These are phyloP conservation scores for Fistulinella prunicolor DNA, from an alignment of 768 basidiomycete species.

Conservation along the genomic window DNA sequence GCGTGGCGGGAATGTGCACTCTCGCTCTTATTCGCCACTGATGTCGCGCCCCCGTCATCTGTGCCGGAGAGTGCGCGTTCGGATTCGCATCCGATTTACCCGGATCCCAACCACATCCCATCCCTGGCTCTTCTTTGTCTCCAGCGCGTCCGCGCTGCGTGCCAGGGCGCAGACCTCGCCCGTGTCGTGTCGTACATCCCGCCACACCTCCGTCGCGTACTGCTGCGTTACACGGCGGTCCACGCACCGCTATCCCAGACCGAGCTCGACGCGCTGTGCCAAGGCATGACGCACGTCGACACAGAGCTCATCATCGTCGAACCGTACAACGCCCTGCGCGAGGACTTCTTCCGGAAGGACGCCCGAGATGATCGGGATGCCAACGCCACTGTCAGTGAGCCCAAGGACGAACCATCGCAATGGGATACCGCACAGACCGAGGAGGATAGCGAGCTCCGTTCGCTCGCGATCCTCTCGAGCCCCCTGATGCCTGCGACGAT, in stretches of 20 bases:
- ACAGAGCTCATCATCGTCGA: conserved; percentile 68
- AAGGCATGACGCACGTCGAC: conserved; percentile 49
- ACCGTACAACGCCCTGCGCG: conserved; percentile 43
- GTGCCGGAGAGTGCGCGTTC: background rate
- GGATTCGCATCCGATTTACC: conserved; percentile 13
- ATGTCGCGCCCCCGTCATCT: background rate
- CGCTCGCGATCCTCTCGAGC: conserved; percentile 51
- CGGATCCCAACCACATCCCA: conserved; percentile 36
- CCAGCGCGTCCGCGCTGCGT: conserved; percentile 41
- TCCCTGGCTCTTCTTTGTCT: conserved; percentile 59
- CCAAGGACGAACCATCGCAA: too few species aligned
- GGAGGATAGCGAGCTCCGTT: conserved; percentile 32
- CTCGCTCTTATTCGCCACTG: conserved; percentile 42
- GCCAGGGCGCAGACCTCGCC: conserved; percentile 42
- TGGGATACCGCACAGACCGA: conserved; percentile 42
- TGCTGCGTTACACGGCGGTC: conserved; percentile 58
- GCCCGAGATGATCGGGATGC: background rate
- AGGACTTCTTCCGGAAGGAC: conserved; percentile 39
- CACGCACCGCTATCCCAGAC: conserved; percentile 50
- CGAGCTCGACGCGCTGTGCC: conserved; percentile 51
- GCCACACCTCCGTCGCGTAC: conserved; percentile 53
- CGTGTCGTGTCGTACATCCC: conserved; percentile 52
- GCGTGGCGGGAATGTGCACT: conserved; percentile 58
- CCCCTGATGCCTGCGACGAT: conserved; percentile 43
- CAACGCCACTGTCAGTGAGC: too few species aligned